Conservation (phyloP, 192 early-diverging fungal genomes). For the Linderina pennispora region DNA sequence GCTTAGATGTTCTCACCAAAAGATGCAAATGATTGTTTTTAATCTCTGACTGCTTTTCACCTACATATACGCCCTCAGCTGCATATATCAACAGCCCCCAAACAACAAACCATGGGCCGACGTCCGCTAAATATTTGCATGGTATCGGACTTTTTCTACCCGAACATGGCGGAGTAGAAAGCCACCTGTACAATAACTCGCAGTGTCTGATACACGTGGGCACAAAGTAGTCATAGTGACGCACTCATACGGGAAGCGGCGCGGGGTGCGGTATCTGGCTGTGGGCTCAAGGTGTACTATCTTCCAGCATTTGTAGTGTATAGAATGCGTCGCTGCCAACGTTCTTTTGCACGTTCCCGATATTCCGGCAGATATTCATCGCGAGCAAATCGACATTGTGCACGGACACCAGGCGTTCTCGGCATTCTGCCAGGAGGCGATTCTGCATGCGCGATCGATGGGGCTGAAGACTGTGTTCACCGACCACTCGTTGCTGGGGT, state of each 20-base stretch:
- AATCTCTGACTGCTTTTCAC: too few species aligned
- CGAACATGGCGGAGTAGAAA: constrained; percentile 93
- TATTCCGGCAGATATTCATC: constrained; percentile 87
- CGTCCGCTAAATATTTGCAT: constrained; percentile 54
- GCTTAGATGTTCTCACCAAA: too few species aligned
- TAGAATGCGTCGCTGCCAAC: constrained; percentile 89
- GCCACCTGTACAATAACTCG: constrained; percentile 87
- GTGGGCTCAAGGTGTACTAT: constrained; percentile 95
- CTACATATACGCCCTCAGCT: too few species aligned
- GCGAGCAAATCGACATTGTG: constrained; percentile 90
- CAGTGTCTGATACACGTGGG: constrained; percentile 83
- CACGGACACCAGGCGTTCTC: constrained; percentile 98
- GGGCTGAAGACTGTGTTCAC: constrained; percentile 91
- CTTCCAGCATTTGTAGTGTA: constrained; percentile 78
- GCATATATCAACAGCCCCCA: too few species aligned
- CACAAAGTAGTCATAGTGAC: constrained; percentile 96
- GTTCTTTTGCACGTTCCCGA: constrained; percentile 82
- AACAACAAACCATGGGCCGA: neutral
- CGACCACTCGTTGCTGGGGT: constrained; percentile 96
- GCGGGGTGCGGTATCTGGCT: constrained; percentile 85
- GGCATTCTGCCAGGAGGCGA: constrained; percentile 89
- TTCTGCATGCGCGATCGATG: constrained; percentile 94
- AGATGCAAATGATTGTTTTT: too few species aligned
- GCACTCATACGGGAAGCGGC: constrained; percentile 75
- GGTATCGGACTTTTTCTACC: constrained; percentile 98